Base-by-base conservation (phyloP, 202 grass and related monocot genomes). In the Setaria italica region DNA sequence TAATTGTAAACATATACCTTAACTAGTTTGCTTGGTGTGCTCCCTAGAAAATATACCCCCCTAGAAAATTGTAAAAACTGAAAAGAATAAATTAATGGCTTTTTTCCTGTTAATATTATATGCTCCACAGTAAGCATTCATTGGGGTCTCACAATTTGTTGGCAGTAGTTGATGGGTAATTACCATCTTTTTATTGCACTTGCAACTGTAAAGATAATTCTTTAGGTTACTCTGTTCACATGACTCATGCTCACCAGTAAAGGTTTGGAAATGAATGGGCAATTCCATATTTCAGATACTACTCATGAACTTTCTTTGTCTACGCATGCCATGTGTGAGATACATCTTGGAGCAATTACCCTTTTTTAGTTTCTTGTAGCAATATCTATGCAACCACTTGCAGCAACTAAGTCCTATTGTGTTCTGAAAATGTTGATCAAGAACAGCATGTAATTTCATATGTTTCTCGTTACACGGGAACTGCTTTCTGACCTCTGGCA, bases 391-490 rank as follows among this genome's bases (percentile, higher is more conserved):
- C 41, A 69, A 33, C 30, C 42, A 47, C 41, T 41, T 77, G 62
- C 32, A 60, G 42, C 41, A 82, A 41, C 43, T 76, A 39, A 77
- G 41, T 57, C 13, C 39, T 39, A 10, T 39, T 72, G 53, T 78
- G 32, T 45, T 30, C 33, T 39, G 2, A 59, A 69, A 58, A 59
- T n/a, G 16, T 57, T 85, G 49, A 41, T 51, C 30, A 54, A 55
- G 50, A 37, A 56, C 32, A 51, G 10, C 29, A 59, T 74, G 13
- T 42, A 19, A 16, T 78, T 85, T 46, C 15, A 77, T 83, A 70
- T 85, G 62, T 54, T 48, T 85, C 81, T 46, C 43, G 41, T 74
- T 87, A 82, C 2, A 6, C 25, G 6, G 17, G 81, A 82, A 77
- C 19, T 54, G 62, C 41, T 75, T 43, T 62, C 71, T 86, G 47